Percentiles rank a stretch among this genome's conserved stretches.
These are phyloP conservation scores for Monilinia polystroma DNA, from an alignment of 2,329 filamentous ascomycete species.

Conservation along the genomic window DNA sequence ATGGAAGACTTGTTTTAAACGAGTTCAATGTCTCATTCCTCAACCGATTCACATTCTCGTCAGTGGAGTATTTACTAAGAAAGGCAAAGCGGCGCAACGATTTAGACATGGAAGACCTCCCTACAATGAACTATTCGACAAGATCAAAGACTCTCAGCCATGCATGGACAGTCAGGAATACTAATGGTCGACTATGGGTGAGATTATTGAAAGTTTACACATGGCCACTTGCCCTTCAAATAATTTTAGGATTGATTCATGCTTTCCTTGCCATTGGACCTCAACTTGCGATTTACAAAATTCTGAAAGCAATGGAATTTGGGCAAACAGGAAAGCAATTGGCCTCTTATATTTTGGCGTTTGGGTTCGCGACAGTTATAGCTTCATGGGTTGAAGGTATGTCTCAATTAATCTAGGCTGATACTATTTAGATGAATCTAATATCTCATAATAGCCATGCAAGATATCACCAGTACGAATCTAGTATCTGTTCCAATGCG, in stretches of 20 bases:
- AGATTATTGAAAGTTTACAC: constrained; percentile 56
- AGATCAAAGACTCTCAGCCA: constrained; percentile 50
- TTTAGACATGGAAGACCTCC: constrained; percentile 60
- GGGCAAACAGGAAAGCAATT: constrained; percentile 6
- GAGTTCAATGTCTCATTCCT: constrained; percentile 60
- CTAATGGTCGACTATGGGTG: constrained; percentile 8
- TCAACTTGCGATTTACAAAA: constrained; percentile 29
- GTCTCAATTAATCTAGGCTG: constrained; percentile 28
- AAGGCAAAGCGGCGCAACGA: constrained; percentile 55
- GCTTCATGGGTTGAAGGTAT: constrained; percentile 23
- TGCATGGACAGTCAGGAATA: constrained; percentile 44
- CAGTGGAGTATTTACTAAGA: constrained; percentile 56
- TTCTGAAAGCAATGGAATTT: constrained; percentile 31
- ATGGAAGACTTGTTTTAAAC: constrained; percentile 59
- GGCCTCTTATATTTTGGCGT: constrained; percentile 29
- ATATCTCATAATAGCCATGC: constrained; percentile 63
- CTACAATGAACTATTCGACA: constrained; percentile 55
- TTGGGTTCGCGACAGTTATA: constrained; percentile 49
- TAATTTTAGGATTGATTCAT: constrained; percentile 26
- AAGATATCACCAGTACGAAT: constrained; percentile 49
- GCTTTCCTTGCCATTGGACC: constrained; percentile 28
- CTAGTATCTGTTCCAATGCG: constrained; percentile 52
- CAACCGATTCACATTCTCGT: constrained; percentile 62
- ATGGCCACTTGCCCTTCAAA: constrained; percentile 31
- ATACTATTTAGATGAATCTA: constrained; percentile 43